Conservation (phyloP, 306 rosid species). For the Glycine soja region DNA sequence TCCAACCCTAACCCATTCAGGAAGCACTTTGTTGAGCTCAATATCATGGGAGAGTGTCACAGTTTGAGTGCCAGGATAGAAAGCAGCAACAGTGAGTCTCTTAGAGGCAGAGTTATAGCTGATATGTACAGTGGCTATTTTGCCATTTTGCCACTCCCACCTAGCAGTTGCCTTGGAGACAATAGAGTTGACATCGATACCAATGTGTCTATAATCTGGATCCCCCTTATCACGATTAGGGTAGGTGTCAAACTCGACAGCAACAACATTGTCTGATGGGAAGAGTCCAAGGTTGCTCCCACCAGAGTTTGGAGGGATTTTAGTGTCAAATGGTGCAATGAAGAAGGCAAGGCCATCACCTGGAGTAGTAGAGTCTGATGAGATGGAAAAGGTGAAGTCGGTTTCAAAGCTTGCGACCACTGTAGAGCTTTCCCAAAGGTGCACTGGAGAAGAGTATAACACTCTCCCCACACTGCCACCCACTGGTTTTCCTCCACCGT, state of each 20-base stretch:
- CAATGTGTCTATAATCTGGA: background rate
- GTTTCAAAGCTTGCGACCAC: background rate
- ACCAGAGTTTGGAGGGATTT: background rate
- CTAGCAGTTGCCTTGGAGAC: background rate
- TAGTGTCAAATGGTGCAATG: background rate
- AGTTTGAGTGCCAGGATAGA: background rate
- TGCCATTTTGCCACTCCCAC: background rate
- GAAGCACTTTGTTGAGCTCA: background rate
- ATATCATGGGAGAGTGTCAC: background rate
- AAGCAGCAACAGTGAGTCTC: background rate
- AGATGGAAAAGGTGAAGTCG: background rate
- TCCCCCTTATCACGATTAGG: rapidly evolving
- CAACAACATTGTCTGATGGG: background rate
- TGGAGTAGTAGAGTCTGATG: background rate
- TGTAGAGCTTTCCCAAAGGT: background rate
- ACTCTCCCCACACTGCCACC: background rate
- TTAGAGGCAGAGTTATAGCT: background rate
- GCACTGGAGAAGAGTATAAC: background rate
- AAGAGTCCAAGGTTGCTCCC: background rate
- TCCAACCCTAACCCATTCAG: background rate
- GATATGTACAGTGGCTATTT: background rate
- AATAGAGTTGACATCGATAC: background rate
- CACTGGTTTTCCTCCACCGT: background rate
- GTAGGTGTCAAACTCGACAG: background rate
- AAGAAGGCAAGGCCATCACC: background rate